Evolutionary conservation across 768 basidiomycete species (phyloP).

Genomic region (Cyathus striatus): DNA sequence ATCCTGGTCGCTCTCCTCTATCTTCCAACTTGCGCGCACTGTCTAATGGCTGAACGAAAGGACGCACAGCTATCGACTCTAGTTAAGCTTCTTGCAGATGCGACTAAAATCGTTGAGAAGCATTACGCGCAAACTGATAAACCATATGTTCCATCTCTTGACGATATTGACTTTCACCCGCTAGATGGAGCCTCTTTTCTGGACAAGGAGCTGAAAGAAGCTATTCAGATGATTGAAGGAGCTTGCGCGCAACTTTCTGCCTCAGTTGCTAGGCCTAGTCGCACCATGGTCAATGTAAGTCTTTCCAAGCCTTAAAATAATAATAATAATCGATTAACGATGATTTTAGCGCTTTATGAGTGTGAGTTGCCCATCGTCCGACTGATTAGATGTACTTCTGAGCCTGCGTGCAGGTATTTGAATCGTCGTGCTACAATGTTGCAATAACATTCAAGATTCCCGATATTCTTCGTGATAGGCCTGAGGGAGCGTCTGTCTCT

Average conservation of each 20-base stretch:
- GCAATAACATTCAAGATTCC: conserved; percentile 29
- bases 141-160: conserved; percentile 24
- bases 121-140: conserved; percentile 4
- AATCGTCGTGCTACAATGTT: conserved; percentile 27
- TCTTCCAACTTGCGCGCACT: too few relatives aligned
- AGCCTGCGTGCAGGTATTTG: conserved; percentile 14
- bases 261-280: conserved; percentile 22
- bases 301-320: not conserved
- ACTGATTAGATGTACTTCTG: not conserved
- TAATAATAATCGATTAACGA: not conserved
- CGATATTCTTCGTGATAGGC: conserved; percentile 28
- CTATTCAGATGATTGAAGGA: conserved; percentile 25
- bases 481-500: conserved; percentile 27
- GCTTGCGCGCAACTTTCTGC: conserved; percentile 27
- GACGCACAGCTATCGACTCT: conserved; percentile 9
- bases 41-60: too few relatives aligned
- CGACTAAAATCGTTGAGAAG: conserved; percentile 11
- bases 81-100: conserved; percentile 13
- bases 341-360: conserved; percentile 12
- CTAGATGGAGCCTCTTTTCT: conserved; percentile 23
- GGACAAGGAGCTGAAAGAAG: conserved; percentile 17
- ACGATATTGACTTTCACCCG: conserved; percentile 24
- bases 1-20: too few relatives aligned
- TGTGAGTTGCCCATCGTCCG: conserved; percentile 4
- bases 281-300: conserved; percentile 25